Conservation (phyloP, 345 rosid genomes). For the Pistacia integerrima region DNA sequence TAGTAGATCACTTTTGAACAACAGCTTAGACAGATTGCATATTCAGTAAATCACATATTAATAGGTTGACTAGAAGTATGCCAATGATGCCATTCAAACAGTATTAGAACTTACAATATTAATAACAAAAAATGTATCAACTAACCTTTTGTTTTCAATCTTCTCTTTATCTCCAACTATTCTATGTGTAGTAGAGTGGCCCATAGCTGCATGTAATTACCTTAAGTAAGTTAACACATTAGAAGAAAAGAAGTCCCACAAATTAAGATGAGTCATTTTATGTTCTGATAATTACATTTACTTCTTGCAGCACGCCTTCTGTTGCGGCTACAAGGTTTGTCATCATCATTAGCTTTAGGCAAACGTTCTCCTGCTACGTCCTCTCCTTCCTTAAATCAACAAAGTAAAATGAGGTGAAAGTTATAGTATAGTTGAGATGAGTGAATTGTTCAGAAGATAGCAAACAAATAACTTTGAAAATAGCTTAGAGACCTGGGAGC, state of each 20-base stretch:
- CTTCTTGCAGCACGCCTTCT: slow-evolving; percentile 49
- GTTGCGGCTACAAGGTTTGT: slow-evolving; percentile 27
- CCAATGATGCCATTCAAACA: neutral
- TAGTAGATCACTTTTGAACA: neutral
- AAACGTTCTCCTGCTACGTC: slow-evolving; percentile 22
- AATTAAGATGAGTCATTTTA: slow-evolving; percentile 11
- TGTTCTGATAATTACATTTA: slow-evolving; percentile 37
- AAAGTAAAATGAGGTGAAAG: neutral
- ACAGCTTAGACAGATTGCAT: neutral
- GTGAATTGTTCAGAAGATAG: neutral
- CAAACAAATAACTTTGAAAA: neutral
- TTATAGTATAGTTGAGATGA: neutral
- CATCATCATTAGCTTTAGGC: slow-evolving; percentile 21
- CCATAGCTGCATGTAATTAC: slow-evolving; percentile 49
- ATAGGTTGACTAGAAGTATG: neutral
- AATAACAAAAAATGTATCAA: neutral
- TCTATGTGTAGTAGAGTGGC: slow-evolving; percentile 38
- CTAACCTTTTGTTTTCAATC: slow-evolving; percentile 62
- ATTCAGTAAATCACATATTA: neutral
- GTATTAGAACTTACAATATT: neutral
- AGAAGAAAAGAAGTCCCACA: neutral
- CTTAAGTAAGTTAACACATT: neutral
- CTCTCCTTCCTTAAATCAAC: slow-evolving; percentile 29
- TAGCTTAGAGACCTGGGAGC: slow-evolving; percentile 21
- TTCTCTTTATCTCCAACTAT: slow-evolving; percentile 47